Evolutionary conservation across 768 basidiomycete genomes (phyloP), one percentile per base, ranked within the genome.

Genomic region (Russula brevipes): DNA sequence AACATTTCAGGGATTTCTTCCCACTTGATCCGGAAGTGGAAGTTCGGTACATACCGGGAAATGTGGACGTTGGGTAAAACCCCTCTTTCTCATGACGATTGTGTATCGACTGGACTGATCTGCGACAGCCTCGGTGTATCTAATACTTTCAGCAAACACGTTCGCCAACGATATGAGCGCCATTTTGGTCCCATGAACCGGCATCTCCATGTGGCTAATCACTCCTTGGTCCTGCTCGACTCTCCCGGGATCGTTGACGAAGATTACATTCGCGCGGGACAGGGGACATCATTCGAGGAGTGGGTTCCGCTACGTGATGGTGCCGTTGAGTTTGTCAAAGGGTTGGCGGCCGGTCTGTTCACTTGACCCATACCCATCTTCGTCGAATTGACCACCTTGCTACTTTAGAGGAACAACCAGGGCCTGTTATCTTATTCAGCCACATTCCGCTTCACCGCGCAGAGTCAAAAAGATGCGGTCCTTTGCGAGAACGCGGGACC

Each of bases 381-480:
- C 17, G 17, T 16, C n/a, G 33, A 19, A 3, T 5, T 54, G 30
- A 60, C 14, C 7, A 3, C 24, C 33, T 12, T 17, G 8, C 17
- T 17, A 60, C 52, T 12, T 17, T 19, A 73, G 67, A 67, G 44
- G 61, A 53, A 31, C 52, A 60, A 45, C 35, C 69, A 44, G 72
- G 80, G 30, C 85, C 86, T 12, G 71, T 82, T 17, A 82, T 96
- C 54, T 74, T 98, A 31, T 79, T 98, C 60, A 87, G 82, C 57
- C 94, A 98, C 72, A 93, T 97, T 51, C 94, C 94, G 4, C 78
- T 97, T 16, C 83, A 84, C 7, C 80, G 94, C 41, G 81, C 87
- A 0, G 89, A 90, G 60, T 81, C 81, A 5, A 87, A 87, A 7
- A 75, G 78, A 0, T 97, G 94, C 69, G 94, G 94, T 16, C 85